Base-by-base conservation (phyloP, 495 filamentous ascomycete genomes). In the Penicillium daleae region DNA sequence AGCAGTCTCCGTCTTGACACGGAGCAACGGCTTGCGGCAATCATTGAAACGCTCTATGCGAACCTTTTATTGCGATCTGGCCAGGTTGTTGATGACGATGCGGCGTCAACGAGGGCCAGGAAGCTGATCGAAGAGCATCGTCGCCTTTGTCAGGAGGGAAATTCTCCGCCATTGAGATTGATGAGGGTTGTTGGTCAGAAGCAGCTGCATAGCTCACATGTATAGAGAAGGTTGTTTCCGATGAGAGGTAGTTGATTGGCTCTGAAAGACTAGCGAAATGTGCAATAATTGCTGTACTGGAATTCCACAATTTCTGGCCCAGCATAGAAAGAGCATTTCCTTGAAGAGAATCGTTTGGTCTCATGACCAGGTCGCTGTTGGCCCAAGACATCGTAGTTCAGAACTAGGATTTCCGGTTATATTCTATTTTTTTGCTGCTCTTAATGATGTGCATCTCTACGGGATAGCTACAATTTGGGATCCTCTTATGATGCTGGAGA, bases 141-240 rank as follows among this genome's bases (percentile, higher is more conserved):
- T 19, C 27, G 39, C 1, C 44, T 65, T 19, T 65, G 62, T 57
- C 51, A 42, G 2, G 26, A 50, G 10, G 62, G 62, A 37, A 57
- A 61, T 10, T 65, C 62, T 15, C 57, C 51, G n/a, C 62, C 57
- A 0, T 4, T 57, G 52, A 65, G 48, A 22, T 21, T 65, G 42
- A 65, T 65, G 59, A 61, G 59, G 21, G 63, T 65, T 46, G 39
- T 65, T 53, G 62, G 50, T 15, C 57, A 46, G 35, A 65, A 65
- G 44, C 42, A 2, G 22, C 12, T 54, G 24, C 10, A 24, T 7
- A n/a, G 46, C 24, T 50, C 46, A 50, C 26, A 1, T 50, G 13
- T 50, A 17, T 50, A 15, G n/a, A n/a, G n/a, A 8, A 2, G 9
- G 24, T 6, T n/a, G 2, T 29, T 26, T 5, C 24, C n/a, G 26